Evolutionary conservation across 1,284 basidiomycete genomes (phyloP).

Genomic region (Cryptococcus floricola): DNA sequence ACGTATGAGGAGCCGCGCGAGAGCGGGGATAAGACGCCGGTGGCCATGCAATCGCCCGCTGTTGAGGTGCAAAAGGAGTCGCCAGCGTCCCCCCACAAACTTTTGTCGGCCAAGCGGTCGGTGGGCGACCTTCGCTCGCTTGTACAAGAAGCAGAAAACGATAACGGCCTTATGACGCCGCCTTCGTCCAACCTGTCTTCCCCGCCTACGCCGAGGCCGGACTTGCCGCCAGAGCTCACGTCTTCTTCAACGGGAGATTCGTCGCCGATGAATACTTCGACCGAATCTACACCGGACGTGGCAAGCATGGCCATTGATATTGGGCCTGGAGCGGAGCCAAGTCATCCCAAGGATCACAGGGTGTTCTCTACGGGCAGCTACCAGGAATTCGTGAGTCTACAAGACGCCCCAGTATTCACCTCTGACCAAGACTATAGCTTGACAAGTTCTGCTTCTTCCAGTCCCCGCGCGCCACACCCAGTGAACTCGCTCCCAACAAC

Average conservation of each 20-base stretch:
- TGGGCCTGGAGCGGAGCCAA: conserved; percentile 16
- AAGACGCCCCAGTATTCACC: not conserved
- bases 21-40: conserved; percentile 27
- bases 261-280: conserved; percentile 34
- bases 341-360: conserved; percentile 24
- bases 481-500: conserved; percentile 19
- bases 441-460: conserved; percentile 51
- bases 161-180: conserved; percentile 37
- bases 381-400: conserved; percentile 44
- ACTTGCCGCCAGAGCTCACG: conserved; percentile 17
- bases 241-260: conserved; percentile 42
- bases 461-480: conserved; percentile 26
- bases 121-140: conserved; percentile 31
- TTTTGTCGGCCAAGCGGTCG: conserved; percentile 27
- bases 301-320: conserved; percentile 20
- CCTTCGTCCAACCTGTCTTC: conserved; percentile 45
- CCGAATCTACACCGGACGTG: conserved; percentile 26
- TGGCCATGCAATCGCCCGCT: conserved; percentile 32
- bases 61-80: not conserved
- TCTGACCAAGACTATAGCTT: conserved; percentile 24
- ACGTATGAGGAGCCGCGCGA: conserved; percentile 11
- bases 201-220: conserved; percentile 34
- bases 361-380: conserved; percentile 30
- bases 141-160: conserved; percentile 14
- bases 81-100: conserved; percentile 6